A percentile compares a stretch with the other conserved stretches of the same genome.
Conservation (phyloP, 495 filamentous ascomycete species). For the Talaromyces nanjingensis region DNA sequence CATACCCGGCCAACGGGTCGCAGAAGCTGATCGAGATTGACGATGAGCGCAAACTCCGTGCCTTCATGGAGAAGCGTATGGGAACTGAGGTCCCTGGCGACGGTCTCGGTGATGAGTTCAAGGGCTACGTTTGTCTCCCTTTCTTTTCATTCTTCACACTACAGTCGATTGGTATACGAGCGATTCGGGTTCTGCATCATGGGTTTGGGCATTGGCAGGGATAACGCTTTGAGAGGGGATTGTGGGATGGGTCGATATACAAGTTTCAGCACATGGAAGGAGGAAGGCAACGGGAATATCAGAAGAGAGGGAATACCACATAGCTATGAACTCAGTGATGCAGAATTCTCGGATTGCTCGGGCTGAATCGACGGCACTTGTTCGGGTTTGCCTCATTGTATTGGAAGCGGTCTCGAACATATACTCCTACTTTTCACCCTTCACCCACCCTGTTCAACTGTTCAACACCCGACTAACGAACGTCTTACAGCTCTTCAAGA, state of each 20-base stretch:
- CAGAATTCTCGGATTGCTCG: not conserved
- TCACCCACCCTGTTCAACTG: no score
- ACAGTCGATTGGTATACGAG: not conserved
- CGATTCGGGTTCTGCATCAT: conserved; percentile 1
- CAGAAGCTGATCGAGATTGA: conserved; percentile 98
- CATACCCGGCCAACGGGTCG: conserved; percentile 95
- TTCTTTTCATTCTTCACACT: conserved; percentile 34
- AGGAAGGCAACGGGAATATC: not conserved
- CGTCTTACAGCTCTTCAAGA: conserved; percentile 45
- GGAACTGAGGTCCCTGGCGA: conserved; percentile 83
- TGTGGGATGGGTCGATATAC: not conserved
- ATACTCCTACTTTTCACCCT: no score
- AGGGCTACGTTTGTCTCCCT: conserved; percentile 67
- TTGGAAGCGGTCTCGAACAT: not conserved
- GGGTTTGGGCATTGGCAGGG: not conserved
- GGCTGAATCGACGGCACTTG: not conserved
- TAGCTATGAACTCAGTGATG: not conserved
- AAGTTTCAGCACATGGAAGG: not conserved
- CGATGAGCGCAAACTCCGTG: conserved; percentile 88
- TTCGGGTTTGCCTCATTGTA: not conserved
- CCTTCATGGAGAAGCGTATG: conserved; percentile 92
- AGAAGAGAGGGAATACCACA: not conserved
- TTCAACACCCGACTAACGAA: not conserved
- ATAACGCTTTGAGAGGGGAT: no score
- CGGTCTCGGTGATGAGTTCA: conserved; percentile 95